Evolutionary conservation across 495 filamentous ascomycete genomes (phyloP).

Genomic region (Podospora conica): DNA sequence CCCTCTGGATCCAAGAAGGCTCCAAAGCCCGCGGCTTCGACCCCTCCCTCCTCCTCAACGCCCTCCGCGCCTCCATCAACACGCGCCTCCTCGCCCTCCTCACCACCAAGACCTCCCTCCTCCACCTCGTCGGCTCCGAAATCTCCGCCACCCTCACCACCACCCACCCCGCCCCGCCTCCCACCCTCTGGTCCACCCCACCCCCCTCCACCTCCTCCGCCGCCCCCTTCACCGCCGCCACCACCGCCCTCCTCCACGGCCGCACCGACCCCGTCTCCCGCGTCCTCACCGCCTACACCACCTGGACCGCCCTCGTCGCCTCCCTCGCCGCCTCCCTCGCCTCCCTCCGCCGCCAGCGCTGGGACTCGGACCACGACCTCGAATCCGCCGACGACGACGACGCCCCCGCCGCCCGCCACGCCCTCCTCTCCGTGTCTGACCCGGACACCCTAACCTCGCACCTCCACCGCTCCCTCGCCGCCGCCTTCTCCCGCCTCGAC

Average conservation of each 20-base stretch:
- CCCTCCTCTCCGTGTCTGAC: constrained; percentile 65
- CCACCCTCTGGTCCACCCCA: constrained; percentile 49
- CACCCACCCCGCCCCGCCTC: constrained; percentile 37
- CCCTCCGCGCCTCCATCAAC: constrained; percentile 64
- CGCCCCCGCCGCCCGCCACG: constrained; percentile 58
- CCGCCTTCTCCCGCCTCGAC: constrained; percentile 56
- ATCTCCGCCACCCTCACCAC: constrained; percentile 46
- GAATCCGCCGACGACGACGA: constrained; percentile 70
- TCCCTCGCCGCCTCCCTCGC: constrained; percentile 56
- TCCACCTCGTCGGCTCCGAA: constrained; percentile 54
- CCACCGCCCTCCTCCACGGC: constrained; percentile 51
- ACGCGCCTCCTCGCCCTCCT: constrained; percentile 54
- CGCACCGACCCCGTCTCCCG: constrained; percentile 57
- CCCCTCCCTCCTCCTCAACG: constrained; percentile 57
- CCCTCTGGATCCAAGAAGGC: constrained; percentile 62
- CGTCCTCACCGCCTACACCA: constrained; percentile 54
- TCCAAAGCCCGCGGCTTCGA: constrained; percentile 49
- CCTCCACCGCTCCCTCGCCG: constrained; percentile 49
- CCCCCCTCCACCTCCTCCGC: constrained; percentile 43
- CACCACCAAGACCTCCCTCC: constrained; percentile 48
- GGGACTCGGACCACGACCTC: constrained; percentile 67
- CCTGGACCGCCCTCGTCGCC: constrained; percentile 61
- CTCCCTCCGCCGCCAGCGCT: constrained; percentile 58
- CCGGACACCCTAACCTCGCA: constrained; percentile 56
- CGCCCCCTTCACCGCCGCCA: constrained; percentile 37